Evolutionary conservation across 192 early-diverging fungal species (phyloP).

Genomic region (Spizellomyces punctatus): DNA sequence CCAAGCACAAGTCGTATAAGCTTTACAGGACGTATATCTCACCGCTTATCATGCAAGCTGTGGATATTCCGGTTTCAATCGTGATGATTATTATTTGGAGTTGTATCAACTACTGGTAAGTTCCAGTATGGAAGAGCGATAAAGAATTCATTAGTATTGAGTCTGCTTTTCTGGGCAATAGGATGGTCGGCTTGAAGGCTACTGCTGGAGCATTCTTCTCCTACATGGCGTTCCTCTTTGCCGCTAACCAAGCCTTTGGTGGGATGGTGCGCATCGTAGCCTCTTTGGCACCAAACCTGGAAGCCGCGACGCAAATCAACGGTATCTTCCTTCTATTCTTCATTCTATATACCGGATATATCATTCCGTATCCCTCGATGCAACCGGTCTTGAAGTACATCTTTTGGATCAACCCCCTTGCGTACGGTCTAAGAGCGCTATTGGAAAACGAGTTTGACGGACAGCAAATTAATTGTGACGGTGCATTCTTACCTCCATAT

Average conservation of each 20-base stretch:
- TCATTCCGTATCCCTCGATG: conserved; percentile 62
- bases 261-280: conserved; percentile 66
- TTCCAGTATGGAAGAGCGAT: no score
- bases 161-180: no score
- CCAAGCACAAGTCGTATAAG: conserved; percentile 79
- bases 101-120: conserved; percentile 53
- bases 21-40: conserved; percentile 64
- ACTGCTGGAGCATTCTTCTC: conserved; percentile 56
- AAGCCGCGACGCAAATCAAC: conserved; percentile 54
- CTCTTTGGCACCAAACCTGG: conserved; percentile 50
- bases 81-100: conserved; percentile 58
- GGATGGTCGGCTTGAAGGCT: conserved; percentile 57
- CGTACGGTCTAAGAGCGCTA: conserved; percentile 60
- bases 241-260: conserved; percentile 57
- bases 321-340: conserved; percentile 55
- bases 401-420: conserved; percentile 66
- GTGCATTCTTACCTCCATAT: conserved; percentile 6
- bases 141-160: no score
- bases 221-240: conserved; percentile 57
- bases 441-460: conserved; percentile 67
- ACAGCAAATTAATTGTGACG: conserved; percentile 14
- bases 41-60: conserved; percentile 56
- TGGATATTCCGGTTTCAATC: conserved; percentile 54
- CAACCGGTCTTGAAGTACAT: conserved; percentile 67
- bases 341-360: conserved; percentile 63